Percentiles rank a stretch among this genome's conserved stretches.
These are phyloP conservation scores for Penicillium bovifimosum DNA, from an alignment of 495 filamentous ascomycete genomes.

Conservation along the genomic window DNA sequence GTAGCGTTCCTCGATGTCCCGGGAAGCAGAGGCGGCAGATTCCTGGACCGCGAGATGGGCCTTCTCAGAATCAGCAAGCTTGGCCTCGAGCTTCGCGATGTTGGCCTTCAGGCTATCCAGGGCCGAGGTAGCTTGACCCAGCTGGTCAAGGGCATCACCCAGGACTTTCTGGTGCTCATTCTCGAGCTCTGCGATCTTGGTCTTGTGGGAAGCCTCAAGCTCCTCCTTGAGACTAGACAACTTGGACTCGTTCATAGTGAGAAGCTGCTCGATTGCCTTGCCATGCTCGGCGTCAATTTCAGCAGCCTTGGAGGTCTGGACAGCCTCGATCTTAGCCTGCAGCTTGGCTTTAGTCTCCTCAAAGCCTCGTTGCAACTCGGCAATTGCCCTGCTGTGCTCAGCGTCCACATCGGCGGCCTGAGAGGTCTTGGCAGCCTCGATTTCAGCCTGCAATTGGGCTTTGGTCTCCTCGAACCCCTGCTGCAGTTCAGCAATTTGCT, in stretches of 20 bases:
- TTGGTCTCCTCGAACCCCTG: slow-evolving; percentile 21
- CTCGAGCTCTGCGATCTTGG: slow-evolving; percentile 37
- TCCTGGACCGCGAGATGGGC: slow-evolving; percentile 26
- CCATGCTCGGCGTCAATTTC: slow-evolving; percentile 41
- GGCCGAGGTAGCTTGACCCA: slow-evolving; percentile 33
- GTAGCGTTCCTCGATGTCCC: slow-evolving; percentile 31
- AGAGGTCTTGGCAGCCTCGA: slow-evolving; percentile 26
- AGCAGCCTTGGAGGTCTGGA: slow-evolving; percentile 28
- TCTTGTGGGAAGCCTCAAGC: slow-evolving; percentile 34
- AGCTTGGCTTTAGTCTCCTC: slow-evolving; percentile 31
- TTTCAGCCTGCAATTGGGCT: slow-evolving; percentile 29
- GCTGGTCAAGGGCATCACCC: slow-evolving; percentile 28
- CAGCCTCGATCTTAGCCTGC: slow-evolving; percentile 31
- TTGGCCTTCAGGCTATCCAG: slow-evolving; percentile 33
- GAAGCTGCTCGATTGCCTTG: slow-evolving; percentile 42
- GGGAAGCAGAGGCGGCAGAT: slow-evolving; percentile 18
- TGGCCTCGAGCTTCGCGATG: slow-evolving; percentile 35
- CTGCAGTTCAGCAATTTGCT: slow-evolving; percentile 7
- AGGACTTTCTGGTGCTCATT: slow-evolving; percentile 34
- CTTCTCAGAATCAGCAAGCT: slow-evolving; percentile 32
- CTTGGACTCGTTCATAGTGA: slow-evolving; percentile 41
- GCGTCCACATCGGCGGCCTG: slow-evolving; percentile 22
- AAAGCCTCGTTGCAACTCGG: slow-evolving; percentile 32
- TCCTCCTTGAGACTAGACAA: slow-evolving; percentile 31
- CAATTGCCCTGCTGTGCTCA: slow-evolving; percentile 17